A percentile compares a stretch with the other conserved stretches of the same genome.
These are phyloP conservation scores for Akanthomyces dipterigenus DNA, from an alignment of 2,329 filamentous ascomycete species.

Conservation along the genomic window DNA sequence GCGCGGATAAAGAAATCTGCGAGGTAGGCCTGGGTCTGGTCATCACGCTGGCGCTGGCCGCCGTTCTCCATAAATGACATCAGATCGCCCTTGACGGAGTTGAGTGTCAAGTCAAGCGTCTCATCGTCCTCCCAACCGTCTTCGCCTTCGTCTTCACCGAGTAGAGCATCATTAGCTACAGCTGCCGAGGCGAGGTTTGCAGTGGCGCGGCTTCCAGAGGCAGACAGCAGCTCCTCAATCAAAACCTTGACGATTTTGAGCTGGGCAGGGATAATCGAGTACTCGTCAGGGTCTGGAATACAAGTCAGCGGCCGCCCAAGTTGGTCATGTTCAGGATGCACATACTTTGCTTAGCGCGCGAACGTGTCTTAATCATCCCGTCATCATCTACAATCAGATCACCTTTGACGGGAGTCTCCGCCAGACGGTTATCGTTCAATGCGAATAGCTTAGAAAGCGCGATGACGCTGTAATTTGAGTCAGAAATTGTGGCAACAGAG, in stretches of 20 bases:
- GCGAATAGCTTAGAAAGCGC: constrained; percentile 87
- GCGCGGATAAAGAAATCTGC: constrained; percentile 69
- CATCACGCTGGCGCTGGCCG: constrained; percentile 63
- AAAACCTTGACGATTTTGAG: constrained; percentile 96
- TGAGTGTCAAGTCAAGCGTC: constrained; percentile 67
- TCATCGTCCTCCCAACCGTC: constrained; percentile 86
- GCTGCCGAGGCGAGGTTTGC: constrained; percentile 58
- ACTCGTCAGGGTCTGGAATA: constrained; percentile 67
- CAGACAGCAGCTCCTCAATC: constrained; percentile 81
- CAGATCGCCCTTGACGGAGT: constrained; percentile 63
- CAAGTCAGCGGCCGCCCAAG: constrained; percentile 17
- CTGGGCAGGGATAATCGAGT: constrained; percentile 77
- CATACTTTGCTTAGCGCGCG: constrained; percentile 75
- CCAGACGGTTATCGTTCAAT: constrained; percentile 73
- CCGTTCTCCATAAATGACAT: constrained; percentile 67
- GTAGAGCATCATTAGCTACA: constrained; percentile 51
- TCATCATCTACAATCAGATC: constrained; percentile 80
- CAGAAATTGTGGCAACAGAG: background rate
- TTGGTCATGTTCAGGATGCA: constrained; percentile 15
- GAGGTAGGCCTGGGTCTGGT: constrained; percentile 83
- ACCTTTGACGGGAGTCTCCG: constrained; percentile 79
- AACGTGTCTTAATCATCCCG: constrained; percentile 82
- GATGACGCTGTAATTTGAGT: constrained; percentile 57
- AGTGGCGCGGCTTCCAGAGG: constrained; percentile 58
- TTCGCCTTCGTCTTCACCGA: constrained; percentile 65